Evolutionary conservation across 805 yeast genomes (phyloP), one percentile per base, ranked within the genome.

Genomic region (Teunomyces pallodes): DNA sequence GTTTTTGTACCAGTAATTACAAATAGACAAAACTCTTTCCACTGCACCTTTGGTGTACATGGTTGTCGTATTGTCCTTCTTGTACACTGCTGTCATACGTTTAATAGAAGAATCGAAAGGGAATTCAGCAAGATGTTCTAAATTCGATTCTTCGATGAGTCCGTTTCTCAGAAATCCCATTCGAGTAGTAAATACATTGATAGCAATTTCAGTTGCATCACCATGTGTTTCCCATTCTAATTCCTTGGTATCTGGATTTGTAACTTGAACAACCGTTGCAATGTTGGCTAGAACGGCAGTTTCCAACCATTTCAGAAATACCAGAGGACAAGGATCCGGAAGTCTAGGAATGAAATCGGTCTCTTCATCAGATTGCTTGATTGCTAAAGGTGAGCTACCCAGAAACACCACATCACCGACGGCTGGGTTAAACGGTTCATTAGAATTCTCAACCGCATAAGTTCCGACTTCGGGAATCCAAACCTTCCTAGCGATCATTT

Each of bases 201-300:
- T 65, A 40, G 71, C 71, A 47, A 65, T 64, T 52, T 66, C 71
- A 17, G 71, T 66, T 13, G 71, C 66, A 56, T 66, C 71, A 24
- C 71, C 71, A 60, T 55, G 73, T 29, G 61, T 74, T 53, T 62
- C 72, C 77, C 77, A 58, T 44, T 54, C 64, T 51, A 63, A 46
- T 39, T 66, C 67, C 4, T 63, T 66, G 27, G 63, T 55, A 27
- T 59, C 61, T 20, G 65, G 58, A 29, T 32, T 30, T 9, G 45
- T 24, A 5, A 42, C 39, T 32, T 42, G 36, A 10, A 5, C 10
- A 20, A 73, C 65, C n/a, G 70, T 63, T 27, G 80, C 76, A 45
- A 74, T 61, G 46, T 72, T 65, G 17, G 75, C 71, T 36, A 75
- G 64, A 40, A 70, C 60, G 7, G 76, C 75, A 38, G 74, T 60